A percentile compares a stretch with the other conserved stretches of the same genome.
Conservation (phyloP, 176 grass and related monocot genomes). For the Oryza brachyantha region DNA sequence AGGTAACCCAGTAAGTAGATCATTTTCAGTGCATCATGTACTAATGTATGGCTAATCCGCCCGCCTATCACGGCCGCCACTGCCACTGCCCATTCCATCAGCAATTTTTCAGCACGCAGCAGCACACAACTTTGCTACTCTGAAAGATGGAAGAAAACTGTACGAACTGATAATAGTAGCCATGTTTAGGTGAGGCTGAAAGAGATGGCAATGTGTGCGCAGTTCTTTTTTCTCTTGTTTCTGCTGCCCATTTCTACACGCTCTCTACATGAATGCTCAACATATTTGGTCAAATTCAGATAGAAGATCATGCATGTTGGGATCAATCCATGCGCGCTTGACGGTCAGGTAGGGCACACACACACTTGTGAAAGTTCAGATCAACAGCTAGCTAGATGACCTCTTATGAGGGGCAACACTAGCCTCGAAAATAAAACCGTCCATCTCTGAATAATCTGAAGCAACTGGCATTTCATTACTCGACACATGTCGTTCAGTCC, state of each 20-base stretch:
- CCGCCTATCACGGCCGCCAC: slow-evolving; percentile 38
- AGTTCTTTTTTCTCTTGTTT: neutral
- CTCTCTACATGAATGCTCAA: neutral
- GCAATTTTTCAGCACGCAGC: neutral
- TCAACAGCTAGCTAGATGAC: neutral
- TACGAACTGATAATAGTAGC: neutral
- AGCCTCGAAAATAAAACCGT: neutral
- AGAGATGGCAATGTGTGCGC: neutral
- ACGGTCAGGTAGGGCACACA: slow-evolving; percentile 16
- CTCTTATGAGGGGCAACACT: neutral
- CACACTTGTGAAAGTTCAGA: neutral
- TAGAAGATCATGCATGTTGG: neutral
- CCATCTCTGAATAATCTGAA: neutral
- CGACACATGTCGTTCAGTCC: neutral
- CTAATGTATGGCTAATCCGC: neutral
- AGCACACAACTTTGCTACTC: neutral
- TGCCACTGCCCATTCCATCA: neutral
- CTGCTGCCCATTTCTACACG: slow-evolving; percentile 30
- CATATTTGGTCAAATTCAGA: slow-evolving; percentile 1
- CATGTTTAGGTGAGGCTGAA: slow-evolving; percentile 27
- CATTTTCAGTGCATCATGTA: neutral
- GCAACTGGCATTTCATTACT: neutral
- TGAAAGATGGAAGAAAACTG: neutral
- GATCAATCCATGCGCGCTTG: slow-evolving; percentile 16
- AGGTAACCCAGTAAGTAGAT: neutral